Evolutionary conservation across 140 eudicot genomes (phyloP).

Genomic region (Anethum foeniculum): DNA sequence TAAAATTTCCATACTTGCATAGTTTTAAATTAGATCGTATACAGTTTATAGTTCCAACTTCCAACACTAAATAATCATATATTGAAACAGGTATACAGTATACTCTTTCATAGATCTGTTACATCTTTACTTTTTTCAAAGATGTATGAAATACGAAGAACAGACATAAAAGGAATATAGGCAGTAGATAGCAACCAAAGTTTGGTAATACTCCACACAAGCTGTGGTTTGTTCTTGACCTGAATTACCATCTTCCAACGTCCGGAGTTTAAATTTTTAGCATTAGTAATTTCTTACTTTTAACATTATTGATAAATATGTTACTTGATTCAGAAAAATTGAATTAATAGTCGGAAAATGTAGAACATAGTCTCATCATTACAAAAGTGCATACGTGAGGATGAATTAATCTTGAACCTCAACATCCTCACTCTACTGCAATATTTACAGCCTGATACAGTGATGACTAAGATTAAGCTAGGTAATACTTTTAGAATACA

Average conservation of each 20-base stretch:
- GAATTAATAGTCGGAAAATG: neutral
- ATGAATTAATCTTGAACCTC: neutral
- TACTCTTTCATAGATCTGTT: neutral
- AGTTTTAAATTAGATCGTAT: neutral
- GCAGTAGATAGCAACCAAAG: neutral
- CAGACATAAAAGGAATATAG: neutral
- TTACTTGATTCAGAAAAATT: neutral
- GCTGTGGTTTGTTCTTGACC: neutral
- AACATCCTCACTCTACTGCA: neutral
- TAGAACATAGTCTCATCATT: neutral
- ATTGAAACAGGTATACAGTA: neutral
- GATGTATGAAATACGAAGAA: neutral
- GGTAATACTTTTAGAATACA: neutral
- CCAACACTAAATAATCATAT: too few relatives aligned
- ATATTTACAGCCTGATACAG: neutral
- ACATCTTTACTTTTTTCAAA: neutral
- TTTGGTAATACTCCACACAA: neutral
- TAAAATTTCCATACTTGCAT: neutral
- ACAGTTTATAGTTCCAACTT: neutral
- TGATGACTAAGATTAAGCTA: neutral
- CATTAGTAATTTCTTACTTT: neutral
- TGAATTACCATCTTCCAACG: neutral
- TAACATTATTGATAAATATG: neutral
- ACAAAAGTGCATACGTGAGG: neutral
- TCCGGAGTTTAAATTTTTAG: neutral